Conservation (phyloP, 495 filamentous ascomycete genomes). For the Trichocladium antarcticum region DNA sequence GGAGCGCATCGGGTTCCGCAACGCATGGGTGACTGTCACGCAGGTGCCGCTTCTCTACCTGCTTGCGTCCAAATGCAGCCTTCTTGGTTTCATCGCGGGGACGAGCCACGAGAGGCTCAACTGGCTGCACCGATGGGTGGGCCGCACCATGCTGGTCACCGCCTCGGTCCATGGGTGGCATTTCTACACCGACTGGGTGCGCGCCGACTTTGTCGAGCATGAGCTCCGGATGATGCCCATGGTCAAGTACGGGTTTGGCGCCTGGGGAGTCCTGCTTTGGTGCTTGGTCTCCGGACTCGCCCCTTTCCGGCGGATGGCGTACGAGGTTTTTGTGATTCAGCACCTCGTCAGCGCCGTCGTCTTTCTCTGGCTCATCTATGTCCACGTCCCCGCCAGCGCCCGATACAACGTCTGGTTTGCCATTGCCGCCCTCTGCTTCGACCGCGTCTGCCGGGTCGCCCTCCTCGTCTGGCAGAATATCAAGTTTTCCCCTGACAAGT, state of each 20-base stretch:
- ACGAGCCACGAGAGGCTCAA: slow-evolving; percentile 66
- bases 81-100: slow-evolving; percentile 57
- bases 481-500: slow-evolving; percentile 29
- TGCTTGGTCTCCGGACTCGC: slow-evolving; percentile 56
- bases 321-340: slow-evolving; percentile 76
- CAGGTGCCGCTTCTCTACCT: slow-evolving; percentile 76
- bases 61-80: slow-evolving; percentile 65
- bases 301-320: slow-evolving; percentile 55
- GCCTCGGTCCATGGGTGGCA: slow-evolving; percentile 64
- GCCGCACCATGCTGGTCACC: slow-evolving; percentile 62
- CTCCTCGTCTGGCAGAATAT: slow-evolving; percentile 55
- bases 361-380: slow-evolving; percentile 55
- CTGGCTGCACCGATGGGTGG: slow-evolving; percentile 76
- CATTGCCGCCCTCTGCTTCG: slow-evolving; percentile 58
- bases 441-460: slow-evolving; percentile 46
- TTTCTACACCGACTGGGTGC: slow-evolving; percentile 58
- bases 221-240: slow-evolving; percentile 55
- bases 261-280: slow-evolving; percentile 65
- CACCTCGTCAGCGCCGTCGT: slow-evolving; percentile 58
- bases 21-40: slow-evolving; percentile 64
- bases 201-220: slow-evolving; percentile 48
- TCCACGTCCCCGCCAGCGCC: slow-evolving; percentile 50
- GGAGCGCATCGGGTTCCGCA: slow-evolving; percentile 66
- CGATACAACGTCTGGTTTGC: slow-evolving; percentile 60
- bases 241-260: slow-evolving; percentile 56